Base-by-base conservation (phyloP, 129 eudicot species). In the Flaveria sonorensis region DNA sequence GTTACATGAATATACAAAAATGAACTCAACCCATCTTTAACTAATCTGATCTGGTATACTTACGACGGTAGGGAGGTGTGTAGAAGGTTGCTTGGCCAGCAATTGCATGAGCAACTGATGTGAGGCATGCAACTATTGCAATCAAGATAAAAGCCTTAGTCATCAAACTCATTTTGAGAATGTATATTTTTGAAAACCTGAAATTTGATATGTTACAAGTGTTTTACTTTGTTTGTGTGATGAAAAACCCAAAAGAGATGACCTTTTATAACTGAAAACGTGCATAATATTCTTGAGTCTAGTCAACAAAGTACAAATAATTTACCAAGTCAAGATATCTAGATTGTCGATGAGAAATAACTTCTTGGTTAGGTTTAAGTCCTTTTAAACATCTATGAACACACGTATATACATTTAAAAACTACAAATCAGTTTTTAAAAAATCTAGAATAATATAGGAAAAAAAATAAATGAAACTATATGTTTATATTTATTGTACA, bases 21-120 rank as follows among this genome's bases (percentile, higher is more conserved):
- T 3, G 13, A 26, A 26, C 30, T 26, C 30, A 26, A 26, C 30
- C 0, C 30, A 26, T 26, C 30, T 26, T 3, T 26, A 26, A 26
- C 30, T 26, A 23, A 23, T 23, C n/a, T 23, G 8, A 47, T 75
- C 6, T 32, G 1, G 12, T 26, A 26, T 57, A 83, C 87, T 80
- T 68, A 86, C 90, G 90, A 6, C n/a, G 18, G 23, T 80, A 86
- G 39, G 84, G 84, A 67, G 59, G 70, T 5, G 85, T 77, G 75
- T 86, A 86, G 76, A 76, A 86, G n/a, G 90, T 86, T n/a, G 90
- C 90, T 73, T 79, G 83, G 70, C 87, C 90, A 6, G 85, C 74
- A 50, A 76, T 80, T 24, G 87, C 87, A 20, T 70, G 65, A 68
- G 85, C 81, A n/a, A 77, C 70, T 4, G 90, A 83, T 18, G 74